phyloP scores from a whole-genome alignment of 768 basidiomycete species.

The Pleurotus giganteus region DNA sequence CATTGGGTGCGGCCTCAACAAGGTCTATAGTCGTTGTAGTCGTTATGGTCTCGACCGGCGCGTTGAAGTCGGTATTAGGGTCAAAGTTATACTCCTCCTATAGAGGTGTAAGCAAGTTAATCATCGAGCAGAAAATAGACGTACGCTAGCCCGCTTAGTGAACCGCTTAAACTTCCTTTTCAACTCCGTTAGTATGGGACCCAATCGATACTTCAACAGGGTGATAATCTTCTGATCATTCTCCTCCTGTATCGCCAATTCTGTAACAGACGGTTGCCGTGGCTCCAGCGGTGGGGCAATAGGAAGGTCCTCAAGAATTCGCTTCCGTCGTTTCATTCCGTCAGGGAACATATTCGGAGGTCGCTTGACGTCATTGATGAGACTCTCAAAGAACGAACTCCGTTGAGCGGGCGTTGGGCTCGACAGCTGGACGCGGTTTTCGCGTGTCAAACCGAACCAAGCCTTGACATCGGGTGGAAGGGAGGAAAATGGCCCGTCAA shows the following conservation, averaged over 20 bases:
- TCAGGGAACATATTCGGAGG: slow-evolving; percentile 90
- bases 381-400: slow-evolving; percentile 68
- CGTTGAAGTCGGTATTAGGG: slow-evolving; percentile 18
- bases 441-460: slow-evolving; percentile 85
- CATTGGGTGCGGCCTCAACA: slow-evolving; percentile 35
- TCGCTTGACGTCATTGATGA: slow-evolving; percentile 66
- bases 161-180: slow-evolving; percentile 93
- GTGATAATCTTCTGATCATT: slow-evolving; percentile 77
- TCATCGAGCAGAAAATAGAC: slow-evolving; percentile 22
- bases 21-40: slow-evolving; percentile 24
- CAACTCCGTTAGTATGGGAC: slow-evolving; percentile 83
- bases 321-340: slow-evolving; percentile 77
- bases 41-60: slow-evolving; percentile 16
- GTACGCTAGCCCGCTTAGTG: slow-evolving; percentile 73
- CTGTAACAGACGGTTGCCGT: slow-evolving; percentile 73
- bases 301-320: slow-evolving; percentile 82
- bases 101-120: slow-evolving; percentile 13
- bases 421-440: slow-evolving; percentile 68
- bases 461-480: slow-evolving; percentile 80
- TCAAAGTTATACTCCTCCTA: slow-evolving; percentile 78
- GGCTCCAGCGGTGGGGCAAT: slow-evolving; percentile 91
- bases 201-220: slow-evolving; percentile 86
- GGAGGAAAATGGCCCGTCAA: slow-evolving; percentile 69
- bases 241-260: slow-evolving; percentile 80
- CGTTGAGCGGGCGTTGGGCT: slow-evolving; percentile 57